Conservation (phyloP, 805 yeast genomes). For the Sungouiozyma ichnusensis region DNA sequence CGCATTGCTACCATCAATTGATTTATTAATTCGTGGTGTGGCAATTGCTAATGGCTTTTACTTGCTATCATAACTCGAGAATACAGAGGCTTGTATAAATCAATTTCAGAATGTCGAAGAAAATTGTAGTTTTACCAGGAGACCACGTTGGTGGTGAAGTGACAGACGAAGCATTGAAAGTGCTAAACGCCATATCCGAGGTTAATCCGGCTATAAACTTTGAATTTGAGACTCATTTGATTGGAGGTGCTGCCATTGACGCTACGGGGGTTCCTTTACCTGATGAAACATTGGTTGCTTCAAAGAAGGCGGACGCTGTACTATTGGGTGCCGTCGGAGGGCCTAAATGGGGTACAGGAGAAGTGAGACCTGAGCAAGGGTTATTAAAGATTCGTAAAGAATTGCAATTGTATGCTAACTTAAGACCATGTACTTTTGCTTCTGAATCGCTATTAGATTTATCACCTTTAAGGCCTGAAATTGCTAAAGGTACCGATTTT, state of each 20-base stretch:
- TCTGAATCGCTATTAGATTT: slow-evolving; percentile 73
- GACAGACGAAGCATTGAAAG: slow-evolving; percentile 84
- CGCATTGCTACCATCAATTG: too few relatives aligned
- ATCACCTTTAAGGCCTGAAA: slow-evolving; percentile 78
- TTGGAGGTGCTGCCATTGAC: slow-evolving; percentile 98
- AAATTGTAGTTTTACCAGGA: slow-evolving; percentile 83
- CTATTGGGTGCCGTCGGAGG: slow-evolving; percentile 97
- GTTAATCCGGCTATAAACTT: slow-evolving; percentile 50
- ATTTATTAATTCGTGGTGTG: too few relatives aligned
- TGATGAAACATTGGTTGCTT: slow-evolving; percentile 69
- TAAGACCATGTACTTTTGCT: slow-evolving; percentile 93
- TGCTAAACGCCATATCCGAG: slow-evolving; percentile 64
- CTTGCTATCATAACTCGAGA: too few relatives aligned
- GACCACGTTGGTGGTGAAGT: slow-evolving; percentile 96
- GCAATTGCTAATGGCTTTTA: too few relatives aligned
- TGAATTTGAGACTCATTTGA: slow-evolving; percentile 71
- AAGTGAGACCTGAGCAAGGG: slow-evolving; percentile 96
- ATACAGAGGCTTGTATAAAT: too few relatives aligned
- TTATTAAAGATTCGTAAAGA: slow-evolving; percentile 89
- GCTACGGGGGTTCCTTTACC: slow-evolving; percentile 91
- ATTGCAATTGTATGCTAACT: slow-evolving; percentile 85
- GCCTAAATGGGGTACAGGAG: slow-evolving; percentile 98
- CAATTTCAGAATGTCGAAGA: too few relatives aligned
- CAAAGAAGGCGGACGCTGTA: slow-evolving; percentile 89
- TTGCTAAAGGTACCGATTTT: slow-evolving; percentile 85